Evolutionary conservation across 176 grass and related monocot genomes (phyloP).

Genomic region (Aegilops sharonensis): DNA sequence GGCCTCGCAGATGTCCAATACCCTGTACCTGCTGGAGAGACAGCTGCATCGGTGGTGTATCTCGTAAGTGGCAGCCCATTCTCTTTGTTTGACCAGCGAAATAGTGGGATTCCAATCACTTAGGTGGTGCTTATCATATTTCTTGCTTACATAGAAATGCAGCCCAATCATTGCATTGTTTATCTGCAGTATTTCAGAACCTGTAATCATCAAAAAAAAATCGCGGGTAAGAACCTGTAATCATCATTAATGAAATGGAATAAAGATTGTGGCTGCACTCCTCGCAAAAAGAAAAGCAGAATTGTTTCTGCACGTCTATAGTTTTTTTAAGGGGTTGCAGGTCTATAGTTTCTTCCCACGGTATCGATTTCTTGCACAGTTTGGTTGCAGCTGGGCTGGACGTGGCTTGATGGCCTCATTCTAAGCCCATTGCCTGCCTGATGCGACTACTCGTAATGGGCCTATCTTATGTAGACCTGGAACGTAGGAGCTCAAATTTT

Average conservation of each 20-base stretch:
- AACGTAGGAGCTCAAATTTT: no score
- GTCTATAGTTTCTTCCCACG: background rate
- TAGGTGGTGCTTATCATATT: background rate
- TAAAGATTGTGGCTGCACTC: background rate
- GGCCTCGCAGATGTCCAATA: background rate
- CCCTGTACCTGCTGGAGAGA: background rate
- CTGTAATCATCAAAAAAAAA: background rate
- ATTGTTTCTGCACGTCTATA: conserved; percentile 3
- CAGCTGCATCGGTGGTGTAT: conserved; percentile 18
- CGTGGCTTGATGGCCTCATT: background rate
- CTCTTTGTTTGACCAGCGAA: conserved; percentile 29
- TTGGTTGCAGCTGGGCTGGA: background rate
- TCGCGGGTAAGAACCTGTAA: background rate
- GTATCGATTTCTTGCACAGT: background rate
- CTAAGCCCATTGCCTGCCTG: background rate
- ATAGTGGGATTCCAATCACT: conserved; percentile 43
- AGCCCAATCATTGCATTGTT: background rate
- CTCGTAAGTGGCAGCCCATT: conserved; percentile 39
- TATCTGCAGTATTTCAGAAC: background rate
- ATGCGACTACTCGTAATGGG: background rate
- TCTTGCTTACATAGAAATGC: background rate
- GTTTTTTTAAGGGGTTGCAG: no score
- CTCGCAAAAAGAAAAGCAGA: no score
- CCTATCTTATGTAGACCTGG: background rate
- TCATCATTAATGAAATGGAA: background rate